Evolutionary conservation across 345 rosid species (phyloP), one percentile per base, ranked within the genome.

Genomic region (Rhizophora apiculata): DNA sequence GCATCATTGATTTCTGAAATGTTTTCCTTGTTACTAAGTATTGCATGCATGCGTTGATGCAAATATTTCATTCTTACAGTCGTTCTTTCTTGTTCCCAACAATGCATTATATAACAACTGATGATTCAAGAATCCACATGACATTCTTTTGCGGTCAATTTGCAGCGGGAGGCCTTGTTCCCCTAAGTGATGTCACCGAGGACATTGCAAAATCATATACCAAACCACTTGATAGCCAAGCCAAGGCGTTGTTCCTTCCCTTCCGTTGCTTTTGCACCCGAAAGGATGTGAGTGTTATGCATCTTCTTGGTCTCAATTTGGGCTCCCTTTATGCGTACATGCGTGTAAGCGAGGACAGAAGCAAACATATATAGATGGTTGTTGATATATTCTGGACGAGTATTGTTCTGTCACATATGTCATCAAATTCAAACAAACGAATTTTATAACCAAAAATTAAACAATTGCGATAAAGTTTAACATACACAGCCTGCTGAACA

Each of bases 251-350:
- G 6, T 87, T 95, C 73, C 93, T 92, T 31, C 97, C 97, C 6
- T 95, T 88, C 72, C 96, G 92, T 55, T 88, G 93, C 84, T 92
- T 86, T 31, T 92, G 97, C 79, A 79, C 88, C 13, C 73, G 93
- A 54, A 95, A 90, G 67, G 91, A 88, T n/a, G 99, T 92, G 48
- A 26, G 83, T 72, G 21, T 24, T 54, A 32, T 32, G 16, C 53
- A 43, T 29, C 15, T 6, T 39, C 30, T 8, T 26, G 7, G 5
- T 39, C 22, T 2, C 26, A 8, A 48, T 22, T n/a, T 19, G n/a
- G 30, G 0, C 18, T 36, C 36, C 31, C 13, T 13, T 56, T 21
- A 39, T 5, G 27, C 24, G 29, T 60, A 8, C n/a, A 8, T 21
- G 30, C 26, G 22, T 55, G 2, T 32, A 3, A 16, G 16, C 10